Percentiles rank a stretch among this genome's conserved stretches.
Evolutionary conservation across 2,329 filamentous ascomycete genomes (phyloP).

Genomic region (Pestalotiopsis fici): DNA sequence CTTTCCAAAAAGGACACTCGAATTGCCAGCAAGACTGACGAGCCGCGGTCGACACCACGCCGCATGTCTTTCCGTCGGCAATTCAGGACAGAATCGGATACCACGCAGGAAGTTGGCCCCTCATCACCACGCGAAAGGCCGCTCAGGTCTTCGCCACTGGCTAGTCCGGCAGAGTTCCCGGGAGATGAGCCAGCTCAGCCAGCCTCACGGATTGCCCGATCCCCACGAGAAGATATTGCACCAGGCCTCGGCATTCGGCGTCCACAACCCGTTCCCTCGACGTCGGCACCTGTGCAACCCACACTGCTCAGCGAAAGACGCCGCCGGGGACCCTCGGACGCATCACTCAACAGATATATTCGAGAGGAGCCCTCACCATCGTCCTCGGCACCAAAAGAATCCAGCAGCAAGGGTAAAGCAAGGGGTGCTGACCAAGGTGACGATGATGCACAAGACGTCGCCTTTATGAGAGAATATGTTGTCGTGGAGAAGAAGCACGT

Average conservation of each 20-base stretch:
- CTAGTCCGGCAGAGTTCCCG: conserved; percentile 38
- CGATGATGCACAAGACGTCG: conserved; percentile 80
- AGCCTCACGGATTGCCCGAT: conserved; percentile 30
- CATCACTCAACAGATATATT: conserved; percentile 33
- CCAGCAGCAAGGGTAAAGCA: conserved; percentile 29
- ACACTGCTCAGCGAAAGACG: conserved; percentile 35
- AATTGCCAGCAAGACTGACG: conserved; percentile 30
- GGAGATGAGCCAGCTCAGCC: conserved; percentile 30
- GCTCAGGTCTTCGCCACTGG: conserved; percentile 43
- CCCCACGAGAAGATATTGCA: conserved; percentile 45
- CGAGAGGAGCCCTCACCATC: conserved; percentile 35
- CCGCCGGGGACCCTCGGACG: conserved; percentile 39
- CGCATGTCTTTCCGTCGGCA: conserved; percentile 40
- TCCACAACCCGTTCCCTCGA: conserved; percentile 45
- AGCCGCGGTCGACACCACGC: conserved; percentile 29
- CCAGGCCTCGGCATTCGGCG: conserved; percentile 56
- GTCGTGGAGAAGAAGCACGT: conserved; percentile 93
- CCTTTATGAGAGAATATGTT: conserved; percentile 92
- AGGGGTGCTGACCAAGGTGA: conserved; percentile 56
- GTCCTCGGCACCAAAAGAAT: conserved; percentile 35
- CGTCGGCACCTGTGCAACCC: conserved; percentile 48
- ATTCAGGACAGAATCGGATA: conserved; percentile 38
- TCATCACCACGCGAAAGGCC: conserved; percentile 45
- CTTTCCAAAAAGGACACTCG: conserved; percentile 35
- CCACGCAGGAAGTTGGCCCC: conserved; percentile 32